phyloP scores from a whole-genome alignment of 2,329 filamentous ascomycete genomes.

The Malbranchea zuffiana region DNA sequence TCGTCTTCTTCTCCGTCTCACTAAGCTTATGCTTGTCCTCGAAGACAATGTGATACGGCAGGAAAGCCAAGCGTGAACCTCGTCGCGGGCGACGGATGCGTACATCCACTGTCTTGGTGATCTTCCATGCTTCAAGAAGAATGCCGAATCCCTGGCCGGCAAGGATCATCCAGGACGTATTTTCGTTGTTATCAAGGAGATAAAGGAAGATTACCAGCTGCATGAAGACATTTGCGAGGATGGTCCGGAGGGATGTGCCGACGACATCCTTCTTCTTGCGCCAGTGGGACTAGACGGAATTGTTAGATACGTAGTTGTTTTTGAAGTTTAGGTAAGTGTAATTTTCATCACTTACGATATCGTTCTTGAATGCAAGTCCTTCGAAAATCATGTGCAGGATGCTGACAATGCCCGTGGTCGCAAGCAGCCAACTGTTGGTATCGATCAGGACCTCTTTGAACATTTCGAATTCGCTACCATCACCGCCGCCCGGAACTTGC shows the following conservation, averaged over 20 bases:
- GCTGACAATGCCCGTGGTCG: slow-evolving; percentile 71
- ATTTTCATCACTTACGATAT: slow-evolving; percentile 51
- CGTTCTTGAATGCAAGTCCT: slow-evolving; percentile 90
- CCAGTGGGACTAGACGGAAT: slow-evolving; percentile 57
- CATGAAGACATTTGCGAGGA: slow-evolving; percentile 97
- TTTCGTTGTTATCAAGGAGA: slow-evolving; percentile 91
- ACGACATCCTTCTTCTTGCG: slow-evolving; percentile 99
- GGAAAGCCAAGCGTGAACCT: slow-evolving; percentile 57
- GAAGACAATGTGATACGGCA: slow-evolving; percentile 73
- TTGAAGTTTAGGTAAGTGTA: background rate
- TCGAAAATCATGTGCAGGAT: slow-evolving; percentile 92
- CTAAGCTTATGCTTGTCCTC: slow-evolving; percentile 96
- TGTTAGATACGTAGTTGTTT: background rate
- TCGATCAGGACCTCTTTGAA: slow-evolving; percentile 92
- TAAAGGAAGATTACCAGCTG: slow-evolving; percentile 93
- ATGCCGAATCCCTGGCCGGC: slow-evolving; percentile 83
- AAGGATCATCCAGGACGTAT: slow-evolving; percentile 98
- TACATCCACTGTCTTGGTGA: slow-evolving; percentile 90
- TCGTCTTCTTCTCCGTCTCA: slow-evolving; percentile 92
- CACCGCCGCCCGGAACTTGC: slow-evolving; percentile 62
- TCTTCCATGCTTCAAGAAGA: slow-evolving; percentile 76
- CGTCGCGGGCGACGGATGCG: slow-evolving; percentile 59
- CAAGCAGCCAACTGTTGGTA: slow-evolving; percentile 84
- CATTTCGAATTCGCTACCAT: slow-evolving; percentile 91
- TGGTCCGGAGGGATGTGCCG: slow-evolving; percentile 89